Percentiles rank a stretch among this genome's conserved stretches.
These are phyloP conservation scores for Pseudonitzschia multistriata DNA, from an alignment of 108 stramenopile species.

Conservation along the genomic window DNA sequence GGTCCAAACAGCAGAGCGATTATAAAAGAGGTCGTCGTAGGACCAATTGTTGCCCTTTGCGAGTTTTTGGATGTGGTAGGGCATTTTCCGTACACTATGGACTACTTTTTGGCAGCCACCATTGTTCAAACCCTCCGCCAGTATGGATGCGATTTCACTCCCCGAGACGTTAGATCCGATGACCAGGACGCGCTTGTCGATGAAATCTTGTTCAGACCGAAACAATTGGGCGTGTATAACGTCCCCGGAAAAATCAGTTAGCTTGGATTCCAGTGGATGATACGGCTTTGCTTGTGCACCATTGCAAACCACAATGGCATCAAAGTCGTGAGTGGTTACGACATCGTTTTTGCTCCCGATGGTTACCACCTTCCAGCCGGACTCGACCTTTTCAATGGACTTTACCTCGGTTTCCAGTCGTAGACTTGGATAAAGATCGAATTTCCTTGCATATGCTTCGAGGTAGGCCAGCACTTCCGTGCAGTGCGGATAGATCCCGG, in stretches of 20 bases:
- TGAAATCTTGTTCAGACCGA: neutral
- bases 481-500: slow-evolving; percentile 7
- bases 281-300: slow-evolving; percentile 3
- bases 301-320: slow-evolving; percentile 9
- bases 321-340: neutral
- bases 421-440: slow-evolving; percentile 7
- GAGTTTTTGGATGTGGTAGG: neutral
- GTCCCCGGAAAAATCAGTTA: neutral
- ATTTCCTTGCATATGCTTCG: slow-evolving; percentile 19
- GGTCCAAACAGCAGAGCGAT: neutral
- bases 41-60: neutral
- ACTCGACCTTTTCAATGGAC: slow-evolving; percentile 1
- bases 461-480: slow-evolving; percentile 8
- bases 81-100: slow-evolving; percentile 4
- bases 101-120: neutral
- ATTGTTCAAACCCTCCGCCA: neutral
- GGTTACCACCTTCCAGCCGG: slow-evolving; percentile 2
- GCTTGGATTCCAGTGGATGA: slow-evolving; percentile 4
- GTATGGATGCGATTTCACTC: slow-evolving; percentile 1
- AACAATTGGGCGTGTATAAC: slow-evolving; percentile 3
- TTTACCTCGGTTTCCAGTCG: slow-evolving; percentile 14
- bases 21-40: neutral
- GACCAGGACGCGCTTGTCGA: slow-evolving; percentile 3
- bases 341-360: neutral
- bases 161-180: slow-evolving; percentile 11